Percentiles rank a stretch among this genome's conserved stretches.
These are phyloP conservation scores for Zoysia japonica DNA, from an alignment of 176 grass and related monocot genomes.

Conservation along the genomic window DNA sequence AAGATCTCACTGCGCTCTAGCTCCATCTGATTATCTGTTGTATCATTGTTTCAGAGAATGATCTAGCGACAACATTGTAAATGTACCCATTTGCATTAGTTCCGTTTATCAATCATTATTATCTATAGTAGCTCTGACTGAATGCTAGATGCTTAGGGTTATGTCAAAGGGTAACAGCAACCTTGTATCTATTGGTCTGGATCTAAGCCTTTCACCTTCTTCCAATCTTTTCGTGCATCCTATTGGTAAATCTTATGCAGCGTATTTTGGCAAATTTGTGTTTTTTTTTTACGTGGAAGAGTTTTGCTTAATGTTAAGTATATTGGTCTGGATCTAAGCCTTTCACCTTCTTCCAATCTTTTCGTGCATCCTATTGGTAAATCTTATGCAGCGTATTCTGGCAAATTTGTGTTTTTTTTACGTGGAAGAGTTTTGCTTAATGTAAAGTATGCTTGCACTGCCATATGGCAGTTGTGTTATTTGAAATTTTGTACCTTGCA, in stretches of 20 bases:
- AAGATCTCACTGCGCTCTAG: conserved; percentile 12
- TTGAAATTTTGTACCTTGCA: not conserved
- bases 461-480: not conserved
- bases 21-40: not conserved
- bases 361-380: not conserved
- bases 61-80: not conserved
- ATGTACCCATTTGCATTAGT: not conserved
- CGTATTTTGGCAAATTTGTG: not conserved
- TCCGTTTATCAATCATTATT: not conserved
- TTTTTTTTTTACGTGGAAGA: not conserved
- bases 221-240: not conserved
- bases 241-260: not conserved
- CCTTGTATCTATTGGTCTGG: too few species aligned
- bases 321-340: too few species aligned
- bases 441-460: not conserved
- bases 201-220: not conserved
- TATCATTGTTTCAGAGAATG: too few species aligned
- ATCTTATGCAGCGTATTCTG: not conserved
- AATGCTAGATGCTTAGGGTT: too few species aligned
- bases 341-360: not conserved
- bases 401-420: too few species aligned
- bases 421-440: not conserved
- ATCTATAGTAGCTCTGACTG: not conserved
- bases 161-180: too few species aligned
- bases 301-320: not conserved